phyloP scores from a whole-genome alignment of 148 eudicot genomes.

The Chenopodium berlandieri region DNA sequence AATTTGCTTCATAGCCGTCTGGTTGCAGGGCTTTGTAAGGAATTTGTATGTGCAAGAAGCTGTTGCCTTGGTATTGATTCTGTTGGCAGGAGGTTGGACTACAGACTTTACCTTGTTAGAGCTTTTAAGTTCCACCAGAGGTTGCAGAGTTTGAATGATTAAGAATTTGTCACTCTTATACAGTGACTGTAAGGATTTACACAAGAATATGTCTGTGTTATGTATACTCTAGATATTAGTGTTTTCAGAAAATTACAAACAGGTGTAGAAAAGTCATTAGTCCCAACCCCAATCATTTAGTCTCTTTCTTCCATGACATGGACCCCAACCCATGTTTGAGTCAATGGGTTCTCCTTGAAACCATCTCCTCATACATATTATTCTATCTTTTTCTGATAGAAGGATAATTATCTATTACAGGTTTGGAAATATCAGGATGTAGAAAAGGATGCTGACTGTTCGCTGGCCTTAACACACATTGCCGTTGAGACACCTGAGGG shows the following conservation, averaged over 20 bases:
- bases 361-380: not conserved
- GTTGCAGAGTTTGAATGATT: not conserved
- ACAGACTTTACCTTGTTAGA: not conserved
- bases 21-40: not conserved
- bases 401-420: constrained; percentile 33
- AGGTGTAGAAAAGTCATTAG: not conserved
- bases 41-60: not conserved
- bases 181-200: not conserved
- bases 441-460: constrained; percentile 42
- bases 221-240: not conserved
- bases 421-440: constrained; percentile 65
- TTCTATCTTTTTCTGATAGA: constrained; percentile 5
- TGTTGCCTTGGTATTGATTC: not conserved
- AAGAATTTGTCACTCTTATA: not conserved
- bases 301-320: not conserved
- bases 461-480: constrained; percentile 43
- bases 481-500: constrained; percentile 50
- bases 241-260: not conserved
- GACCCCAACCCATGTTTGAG: not conserved
- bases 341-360: not conserved
- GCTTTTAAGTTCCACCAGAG: not conserved
- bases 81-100: not conserved
- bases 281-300: too few species aligned
- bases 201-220: not conserved
- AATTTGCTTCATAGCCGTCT: not conserved